phyloP scores from a whole-genome alignment of 1,284 basidiomycete species.

The Phylloporus sp. region DNA sequence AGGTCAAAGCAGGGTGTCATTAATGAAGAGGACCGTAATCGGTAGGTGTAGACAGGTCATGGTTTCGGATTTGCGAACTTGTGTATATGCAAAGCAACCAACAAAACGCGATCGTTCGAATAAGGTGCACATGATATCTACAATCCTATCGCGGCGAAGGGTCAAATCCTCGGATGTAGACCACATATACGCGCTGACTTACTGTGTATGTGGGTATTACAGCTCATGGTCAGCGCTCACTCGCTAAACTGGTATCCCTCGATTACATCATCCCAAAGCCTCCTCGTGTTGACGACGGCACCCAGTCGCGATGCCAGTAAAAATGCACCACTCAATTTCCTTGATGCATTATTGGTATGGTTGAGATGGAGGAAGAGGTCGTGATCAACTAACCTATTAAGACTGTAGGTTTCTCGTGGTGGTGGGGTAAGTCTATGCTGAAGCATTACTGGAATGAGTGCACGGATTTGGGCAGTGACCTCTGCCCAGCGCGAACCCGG shows the following conservation, averaged over 20 bases:
- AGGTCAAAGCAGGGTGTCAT: neutral
- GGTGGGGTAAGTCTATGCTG: slow-evolving; percentile 89
- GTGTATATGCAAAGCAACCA: no score
- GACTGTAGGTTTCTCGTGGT: slow-evolving; percentile 91
- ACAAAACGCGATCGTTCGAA: no score
- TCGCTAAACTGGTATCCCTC: slow-evolving; percentile 26
- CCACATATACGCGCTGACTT: neutral
- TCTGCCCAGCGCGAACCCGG: slow-evolving; percentile 64
- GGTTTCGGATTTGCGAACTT: no score
- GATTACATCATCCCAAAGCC: slow-evolving; percentile 74
- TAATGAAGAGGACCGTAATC: no score
- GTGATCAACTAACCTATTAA: slow-evolving; percentile 77
- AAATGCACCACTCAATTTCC: slow-evolving; percentile 95
- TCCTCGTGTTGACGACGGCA: slow-evolving; percentile 72
- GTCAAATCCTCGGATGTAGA: neutral
- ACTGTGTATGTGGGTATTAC: no score
- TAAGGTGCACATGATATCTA: neutral
- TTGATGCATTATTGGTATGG: neutral
- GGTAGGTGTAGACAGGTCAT: no score
- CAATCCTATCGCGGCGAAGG: neutral
- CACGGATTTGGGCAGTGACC: slow-evolving; percentile 77
- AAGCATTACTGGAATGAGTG: slow-evolving; percentile 91
- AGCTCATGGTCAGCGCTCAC: no score
- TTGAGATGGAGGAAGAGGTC: neutral
- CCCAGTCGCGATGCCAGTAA: slow-evolving; percentile 85